phyloP scores from a whole-genome alignment of 2,329 filamentous ascomycete genomes.

The Hypoxylon sp. region DNA sequence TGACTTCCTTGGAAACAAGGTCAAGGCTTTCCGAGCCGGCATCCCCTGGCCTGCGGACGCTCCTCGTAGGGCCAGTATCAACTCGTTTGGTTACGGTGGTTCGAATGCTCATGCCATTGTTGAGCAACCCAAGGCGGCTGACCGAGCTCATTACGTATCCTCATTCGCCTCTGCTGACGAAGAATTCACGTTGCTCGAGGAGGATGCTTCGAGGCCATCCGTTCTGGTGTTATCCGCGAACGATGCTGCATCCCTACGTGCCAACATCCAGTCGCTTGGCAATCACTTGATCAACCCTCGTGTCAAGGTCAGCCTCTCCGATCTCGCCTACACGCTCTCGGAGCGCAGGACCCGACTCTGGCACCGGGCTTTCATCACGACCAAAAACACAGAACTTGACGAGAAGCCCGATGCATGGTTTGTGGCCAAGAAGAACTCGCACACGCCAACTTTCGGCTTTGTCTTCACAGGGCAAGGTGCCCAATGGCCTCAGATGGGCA shows the following conservation, averaged over 20 bases:
- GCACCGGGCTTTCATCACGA: conserved; percentile 47
- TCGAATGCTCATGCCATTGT: conserved; percentile 55
- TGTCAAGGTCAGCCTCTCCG: conserved; percentile 44
- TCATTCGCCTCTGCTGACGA: conserved; percentile 20
- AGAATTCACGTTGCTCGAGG: conserved; percentile 6
- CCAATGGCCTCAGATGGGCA: conserved; percentile 50
- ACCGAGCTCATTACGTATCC: conserved; percentile 7
- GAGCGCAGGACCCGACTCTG: conserved; percentile 45
- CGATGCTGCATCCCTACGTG: conserved; percentile 46
- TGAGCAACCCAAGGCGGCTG: conserved; percentile 23
- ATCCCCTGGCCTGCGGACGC: conserved; percentile 48
- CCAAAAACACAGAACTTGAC: conserved; percentile 13
- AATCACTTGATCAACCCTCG: conserved; percentile 50
- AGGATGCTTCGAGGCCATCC: conserved; percentile 6
- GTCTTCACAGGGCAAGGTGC: conserved; percentile 50
- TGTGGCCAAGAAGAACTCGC: conserved; percentile 1
- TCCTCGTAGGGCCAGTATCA: conserved; percentile 51
- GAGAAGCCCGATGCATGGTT: conserved; percentile 1
- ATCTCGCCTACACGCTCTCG: conserved; percentile 53
- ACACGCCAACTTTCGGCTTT: conserved; percentile 22
- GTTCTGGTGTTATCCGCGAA: conserved; percentile 50
- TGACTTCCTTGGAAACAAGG: conserved; percentile 38
- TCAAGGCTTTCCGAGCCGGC: conserved; percentile 32
- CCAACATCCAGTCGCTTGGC: conserved; percentile 40
- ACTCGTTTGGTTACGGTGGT: conserved; percentile 57